Base-by-base conservation (phyloP, 2,329 filamentous ascomycete species). In the Ceratocystis destructans region DNA sequence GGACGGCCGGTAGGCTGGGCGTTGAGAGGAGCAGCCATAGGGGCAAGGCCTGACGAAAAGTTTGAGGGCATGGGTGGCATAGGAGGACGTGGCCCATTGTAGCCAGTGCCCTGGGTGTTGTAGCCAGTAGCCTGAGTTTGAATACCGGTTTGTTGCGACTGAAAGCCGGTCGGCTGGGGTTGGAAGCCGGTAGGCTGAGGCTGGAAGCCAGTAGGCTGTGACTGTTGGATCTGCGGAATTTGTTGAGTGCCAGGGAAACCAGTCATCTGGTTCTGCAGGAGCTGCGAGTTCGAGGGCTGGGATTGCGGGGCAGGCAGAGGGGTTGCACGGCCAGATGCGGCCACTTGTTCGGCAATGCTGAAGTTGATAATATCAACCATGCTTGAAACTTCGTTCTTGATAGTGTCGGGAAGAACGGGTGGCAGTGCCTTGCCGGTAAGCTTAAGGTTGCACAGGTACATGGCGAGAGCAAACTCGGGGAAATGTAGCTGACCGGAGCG, bases 291-390 rank as follows among this genome's bases (percentile, higher is more conserved):
- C 20, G 88, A 91, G 1, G 85, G 75, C 74, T 93, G 88, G 64
- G 87, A 87, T 72, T 88, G 86, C 20, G 87, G 87, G 1, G 79
- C 77, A 15, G 82, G 80, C 2, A 76, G 71, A 46, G 79, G 77
- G n/a, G 81, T 75, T 33, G 79, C 77, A 20, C 81, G 75, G 22
- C 82, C 76, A 50, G 77, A 71, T 15, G 73, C 73, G 4, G 77
- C 79, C 48, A 78, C 79, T 33, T 93, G 87, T 70, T 99, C 94
- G 0, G 84, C 85, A 28, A 96, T 83, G 71, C 87, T 90, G 74
- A 99, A 99, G 68, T 91, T 96, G 73, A 99, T 99, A 66, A 99
- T 99, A 73, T 99, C 94, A 50, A 99, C 94, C 92, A 99, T 97
- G 76, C 94, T 96, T 2, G 93, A 97, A 20, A 99, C 94, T 75